These are phyloP conservation scores for Myxozyma udenii DNA, from an alignment of 805 yeast species.

Conservation along the genomic window DNA sequence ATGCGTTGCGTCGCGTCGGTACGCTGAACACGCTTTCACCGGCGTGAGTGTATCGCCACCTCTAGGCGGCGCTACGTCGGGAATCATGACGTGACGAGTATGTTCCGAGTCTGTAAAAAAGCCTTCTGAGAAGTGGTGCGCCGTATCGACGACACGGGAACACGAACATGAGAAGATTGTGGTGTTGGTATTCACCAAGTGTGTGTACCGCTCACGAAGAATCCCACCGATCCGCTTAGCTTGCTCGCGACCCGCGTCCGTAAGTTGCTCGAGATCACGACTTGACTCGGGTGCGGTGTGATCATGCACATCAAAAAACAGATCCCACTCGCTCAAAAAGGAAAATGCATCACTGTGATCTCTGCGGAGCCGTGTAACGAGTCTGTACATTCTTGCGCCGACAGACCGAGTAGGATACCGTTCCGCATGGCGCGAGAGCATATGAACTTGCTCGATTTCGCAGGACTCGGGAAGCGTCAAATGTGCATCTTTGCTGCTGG, in stretches of 20 bases:
- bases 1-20: slow-evolving; percentile 10
- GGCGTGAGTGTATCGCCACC: slow-evolving; percentile 30
- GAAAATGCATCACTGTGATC: slow-evolving; percentile 8
- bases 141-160: slow-evolving; percentile 24
- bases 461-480: slow-evolving; percentile 8
- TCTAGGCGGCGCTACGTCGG: slow-evolving; percentile 16
- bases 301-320: slow-evolving; percentile 20
- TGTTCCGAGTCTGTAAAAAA: slow-evolving; percentile 9
- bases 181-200: slow-evolving; percentile 8
- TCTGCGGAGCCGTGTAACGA: slow-evolving; percentile 11
- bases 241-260: slow-evolving; percentile 16
- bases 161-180: slow-evolving; percentile 27
- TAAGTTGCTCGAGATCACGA: slow-evolving; percentile 17
- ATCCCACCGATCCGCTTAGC: slow-evolving; percentile 12
- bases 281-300: slow-evolving; percentile 1
- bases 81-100: slow-evolving; percentile 15
- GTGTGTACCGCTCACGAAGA: slow-evolving; percentile 10
- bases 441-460: slow-evolving; percentile 25
- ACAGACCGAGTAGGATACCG: slow-evolving; percentile 22
- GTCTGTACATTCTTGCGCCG: slow-evolving; percentile 18
- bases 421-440: slow-evolving; percentile 26
- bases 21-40: slow-evolving; percentile 19
- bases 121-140: slow-evolving; percentile 23
- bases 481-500: not conserved
- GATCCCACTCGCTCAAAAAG: slow-evolving; percentile 18